Base-by-base conservation (phyloP, 306 rosid species). In the Trichosanthes cucumerina region DNA sequence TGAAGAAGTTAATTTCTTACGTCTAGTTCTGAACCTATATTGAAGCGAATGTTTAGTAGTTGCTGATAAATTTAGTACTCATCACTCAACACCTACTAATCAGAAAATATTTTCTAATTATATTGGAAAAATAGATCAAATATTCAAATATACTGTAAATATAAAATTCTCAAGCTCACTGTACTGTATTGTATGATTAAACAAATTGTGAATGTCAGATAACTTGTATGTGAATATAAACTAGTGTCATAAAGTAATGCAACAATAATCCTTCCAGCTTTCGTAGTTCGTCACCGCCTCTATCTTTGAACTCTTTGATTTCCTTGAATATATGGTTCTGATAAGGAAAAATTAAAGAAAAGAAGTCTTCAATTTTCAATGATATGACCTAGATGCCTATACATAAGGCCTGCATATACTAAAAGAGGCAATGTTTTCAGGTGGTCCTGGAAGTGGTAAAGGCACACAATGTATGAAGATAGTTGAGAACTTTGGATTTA, bases 381-480 rank as follows among this genome's bases (percentile, higher is more conserved):
- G 26, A 72, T 47, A 47, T 70, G 56, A 24, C 76, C 11, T 71
- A 26, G 39, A 72, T 72, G 41, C 41, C 14, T 71, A 46, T 44
- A 47, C 26, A 47, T 14, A 23, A 24, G 21, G 24, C 41, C 59
- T 47, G 14, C 24, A 47, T 47, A 46, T 46, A 31, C n/a, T 53
- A 33, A 50, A 14, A 56, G 11, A 12, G n/a, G 63, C 2, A 50
- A 58, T 24, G 15, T 79, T 73, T 77, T 84, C 80, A 95, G 99
- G 99, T 53, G 97, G 99, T 6, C 97, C 99, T 80, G 97, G 97
- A 53, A 88, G 93, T 79, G 99, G 99, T 52, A 95, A 92, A 85
- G 99, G 97, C 39, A 95, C 99, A 60, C 99, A 92, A 82, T 95
- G 99, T 81, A 84, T 49, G 77, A 95, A 79, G 88, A 92, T 92